Evolutionary conservation across 768 basidiomycete species (phyloP).

Genomic region (Sporobolomyces roseus): DNA sequence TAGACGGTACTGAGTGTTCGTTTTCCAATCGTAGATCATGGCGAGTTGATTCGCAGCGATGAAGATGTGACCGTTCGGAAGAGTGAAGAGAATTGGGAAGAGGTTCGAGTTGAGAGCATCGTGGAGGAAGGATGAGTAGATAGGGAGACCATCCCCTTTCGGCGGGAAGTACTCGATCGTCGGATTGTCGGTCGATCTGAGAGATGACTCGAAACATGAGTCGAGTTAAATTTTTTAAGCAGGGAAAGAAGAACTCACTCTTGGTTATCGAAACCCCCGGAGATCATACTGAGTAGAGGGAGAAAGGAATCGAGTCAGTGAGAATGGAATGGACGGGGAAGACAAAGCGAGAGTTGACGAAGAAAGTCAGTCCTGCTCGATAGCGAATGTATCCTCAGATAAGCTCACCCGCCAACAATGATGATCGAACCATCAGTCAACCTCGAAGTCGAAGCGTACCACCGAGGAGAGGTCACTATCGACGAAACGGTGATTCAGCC

Average conservation of each 20-base stretch:
- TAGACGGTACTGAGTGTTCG: constrained; percentile 50
- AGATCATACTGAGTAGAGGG: no score
- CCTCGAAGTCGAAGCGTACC: constrained; percentile 51
- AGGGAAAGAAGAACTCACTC: no score
- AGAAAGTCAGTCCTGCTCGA: no score
- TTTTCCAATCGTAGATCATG: constrained; percentile 61
- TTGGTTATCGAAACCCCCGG: constrained; percentile 71
- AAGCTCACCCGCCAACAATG: constrained; percentile 65
- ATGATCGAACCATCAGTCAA: constrained; percentile 68
- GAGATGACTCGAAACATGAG: no score
- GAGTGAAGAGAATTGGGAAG: constrained; percentile 69
- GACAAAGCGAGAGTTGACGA: no score
- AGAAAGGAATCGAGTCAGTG: no score
- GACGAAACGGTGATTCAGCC: no score
- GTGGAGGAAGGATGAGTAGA: constrained; percentile 56
- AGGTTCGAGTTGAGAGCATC: constrained; percentile 66
- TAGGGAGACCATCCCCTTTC: constrained; percentile 60
- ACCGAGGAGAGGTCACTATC: constrained; percentile 49
- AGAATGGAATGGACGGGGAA: no score
- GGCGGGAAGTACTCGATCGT: constrained; percentile 79
- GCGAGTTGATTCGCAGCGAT: constrained; percentile 49
- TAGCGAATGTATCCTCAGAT: no score
- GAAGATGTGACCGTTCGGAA: constrained; percentile 51
- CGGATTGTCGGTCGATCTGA: constrained; percentile 69
- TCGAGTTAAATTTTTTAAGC: no score